Base-by-base conservation (phyloP, 106 monocot genomes). In the Dendrobium officinale region DNA sequence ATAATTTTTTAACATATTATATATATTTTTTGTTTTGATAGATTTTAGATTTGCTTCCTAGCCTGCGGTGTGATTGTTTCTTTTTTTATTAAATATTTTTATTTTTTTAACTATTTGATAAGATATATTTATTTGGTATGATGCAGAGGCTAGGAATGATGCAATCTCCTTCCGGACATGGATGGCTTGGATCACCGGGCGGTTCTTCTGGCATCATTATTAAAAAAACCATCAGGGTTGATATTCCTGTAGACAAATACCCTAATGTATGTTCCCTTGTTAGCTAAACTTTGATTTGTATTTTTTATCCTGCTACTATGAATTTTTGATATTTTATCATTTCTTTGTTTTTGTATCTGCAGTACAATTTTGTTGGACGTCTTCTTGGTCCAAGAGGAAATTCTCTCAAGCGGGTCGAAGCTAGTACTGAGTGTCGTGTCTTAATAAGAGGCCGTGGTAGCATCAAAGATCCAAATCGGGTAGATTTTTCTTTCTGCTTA, bases 341-440 rank as follows among this genome's bases (percentile, higher is more conserved):
- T 26, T 79, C 49, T 74, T 86, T 73, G 17, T 55, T 27, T 64
- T 54, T 77, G 16, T 67, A 83, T 80, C 42, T 81, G 19, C 77
- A 96, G 96, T 96, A 78, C 81, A 96, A 96, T 77, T 96, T 96
- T 83, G 92, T 96, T 59, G 96, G 96, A 19, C 88, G 96, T 44
- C 89, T 96, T 70, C 88, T 96, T 72, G 96, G 96, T 78, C 96
- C 96, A 76, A 84, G 96, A 87, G 96, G 96, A 42, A 93, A 93
- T 78, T 93, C 91, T 26, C 87, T 93, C 17, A 96, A 96, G 76
- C 84, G 96, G 70, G 91, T 96, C 33, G 96, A 96, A 82, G 91
- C 91, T 77, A 87, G 37, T 72, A 93, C 96, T 13, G 93, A 92
- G 29, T 93, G 96, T 29, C 93, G 91, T 85, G 90, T 96, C 56